phyloP scores from a whole-genome alignment of 352 stramenopile genomes.

The Lagenidium giganteum region DNA sequence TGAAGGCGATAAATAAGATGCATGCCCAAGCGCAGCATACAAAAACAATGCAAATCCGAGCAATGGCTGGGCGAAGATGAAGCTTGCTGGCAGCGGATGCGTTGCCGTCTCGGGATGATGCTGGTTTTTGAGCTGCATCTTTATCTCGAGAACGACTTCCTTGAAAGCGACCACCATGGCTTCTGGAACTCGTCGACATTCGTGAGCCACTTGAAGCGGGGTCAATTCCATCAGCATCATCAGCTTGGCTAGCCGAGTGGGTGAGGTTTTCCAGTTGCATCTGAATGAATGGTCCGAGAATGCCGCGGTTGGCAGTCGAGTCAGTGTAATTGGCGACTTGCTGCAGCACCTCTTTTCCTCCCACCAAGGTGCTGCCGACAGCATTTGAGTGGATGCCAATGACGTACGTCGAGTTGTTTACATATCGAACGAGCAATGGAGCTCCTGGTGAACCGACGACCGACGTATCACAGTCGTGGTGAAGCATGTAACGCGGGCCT shows the following conservation, averaged over 20 bases:
- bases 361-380: too few species aligned
- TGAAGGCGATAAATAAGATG: conserved; percentile 50
- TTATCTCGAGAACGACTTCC: too few species aligned
- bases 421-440: conserved; percentile 53
- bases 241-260: too few species aligned
- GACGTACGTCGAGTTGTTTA: conserved; percentile 49
- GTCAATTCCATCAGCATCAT: background rate
- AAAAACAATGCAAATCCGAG: conserved; percentile 48
- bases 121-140: too few species aligned
- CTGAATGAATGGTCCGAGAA: conserved; percentile 47
- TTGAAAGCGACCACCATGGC: too few species aligned
- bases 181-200: too few species aligned
- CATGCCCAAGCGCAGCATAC: conserved; percentile 36
- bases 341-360: background rate
- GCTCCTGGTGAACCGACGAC: conserved; percentile 35
- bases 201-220: background rate
- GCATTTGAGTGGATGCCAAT: conserved; percentile 51
- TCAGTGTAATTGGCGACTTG: conserved; percentile 23
- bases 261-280: conserved; percentile 30
- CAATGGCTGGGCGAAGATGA: conserved; percentile 23
- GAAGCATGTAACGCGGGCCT: conserved; percentile 36
- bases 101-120: background rate
- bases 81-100: conserved; percentile 6
- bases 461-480: conserved; percentile 61
- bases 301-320: conserved; percentile 36